Evolutionary conservation across 371 early-diverging fungal genomes (phyloP).

Genomic region (Vairimorpha ceranae): DNA sequence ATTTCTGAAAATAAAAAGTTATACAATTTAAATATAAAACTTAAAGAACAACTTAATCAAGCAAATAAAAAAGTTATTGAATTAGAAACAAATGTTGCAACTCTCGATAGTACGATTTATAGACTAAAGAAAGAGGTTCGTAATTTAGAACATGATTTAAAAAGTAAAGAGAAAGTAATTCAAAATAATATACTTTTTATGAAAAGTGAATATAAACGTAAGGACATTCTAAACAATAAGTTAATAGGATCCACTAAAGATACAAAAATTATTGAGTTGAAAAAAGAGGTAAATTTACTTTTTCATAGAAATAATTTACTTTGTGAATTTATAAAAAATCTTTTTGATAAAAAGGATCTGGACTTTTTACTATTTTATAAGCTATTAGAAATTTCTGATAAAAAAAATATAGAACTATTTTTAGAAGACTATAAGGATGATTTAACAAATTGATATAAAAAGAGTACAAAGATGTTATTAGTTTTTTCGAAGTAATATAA

Average conservation of each 20-base stretch:
- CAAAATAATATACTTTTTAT: not conserved
- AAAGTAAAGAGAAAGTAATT: not conserved
- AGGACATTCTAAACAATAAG: not conserved
- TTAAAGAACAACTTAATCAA: not conserved
- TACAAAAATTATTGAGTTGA: not conserved
- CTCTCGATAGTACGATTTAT: not conserved
- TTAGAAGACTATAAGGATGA: not conserved
- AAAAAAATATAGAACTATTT: not conserved
- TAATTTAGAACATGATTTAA: not conserved
- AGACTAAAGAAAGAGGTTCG: not conserved
- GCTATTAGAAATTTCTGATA: not conserved
- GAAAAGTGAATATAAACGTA: not conserved
- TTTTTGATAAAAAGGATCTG: not conserved
- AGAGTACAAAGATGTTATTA: not conserved
- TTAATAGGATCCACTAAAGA: not conserved
- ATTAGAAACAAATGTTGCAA: not conserved
- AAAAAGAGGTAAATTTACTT: not conserved
- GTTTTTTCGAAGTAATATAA: too few species aligned
- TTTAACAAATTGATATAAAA: not conserved
- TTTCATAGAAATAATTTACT: not conserved
- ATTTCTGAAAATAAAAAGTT: conserved; percentile 2
- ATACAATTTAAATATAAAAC: not conserved
- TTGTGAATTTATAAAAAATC: not conserved
- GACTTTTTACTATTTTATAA: conserved; percentile 1
- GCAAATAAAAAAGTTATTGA: not conserved